Conservation (phyloP, 2,329 filamentous ascomycete genomes). For the Colletotrichum tofieldiae region DNA sequence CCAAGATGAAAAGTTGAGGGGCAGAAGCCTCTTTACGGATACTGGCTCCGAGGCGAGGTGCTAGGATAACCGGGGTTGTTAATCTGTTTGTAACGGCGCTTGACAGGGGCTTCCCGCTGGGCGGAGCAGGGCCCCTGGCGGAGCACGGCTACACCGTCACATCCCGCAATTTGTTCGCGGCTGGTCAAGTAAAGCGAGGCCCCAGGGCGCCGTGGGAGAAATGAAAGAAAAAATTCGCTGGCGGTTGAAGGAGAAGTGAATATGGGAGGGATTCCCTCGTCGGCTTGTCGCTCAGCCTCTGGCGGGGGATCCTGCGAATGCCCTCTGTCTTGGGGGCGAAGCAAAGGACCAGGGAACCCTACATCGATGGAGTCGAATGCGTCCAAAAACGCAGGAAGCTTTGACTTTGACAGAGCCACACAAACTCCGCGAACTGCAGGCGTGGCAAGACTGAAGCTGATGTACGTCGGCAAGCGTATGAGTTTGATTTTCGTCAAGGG, state of each 20-base stretch:
- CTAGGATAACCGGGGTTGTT: conserved; percentile 37
- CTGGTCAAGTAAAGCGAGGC: conserved; percentile 13
- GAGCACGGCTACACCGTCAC: conserved; percentile 32
- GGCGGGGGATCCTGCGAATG: conserved; percentile 10
- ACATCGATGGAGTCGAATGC: conserved; percentile 4
- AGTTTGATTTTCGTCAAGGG: conserved; percentile 6
- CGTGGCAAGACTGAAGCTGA: conserved; percentile 4
- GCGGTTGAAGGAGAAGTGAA: conserved; percentile 1
- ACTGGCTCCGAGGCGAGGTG: conserved; percentile 25
- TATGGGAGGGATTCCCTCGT: conserved; percentile 10
- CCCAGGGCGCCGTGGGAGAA: not conserved
- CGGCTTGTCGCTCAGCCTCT: conserved; percentile 22
- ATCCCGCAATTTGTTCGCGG: conserved; percentile 42
- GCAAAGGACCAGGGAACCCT: conserved; percentile 16
- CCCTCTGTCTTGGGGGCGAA: conserved; percentile 10
- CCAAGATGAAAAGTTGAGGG: not conserved
- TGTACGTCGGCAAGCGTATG: not conserved
- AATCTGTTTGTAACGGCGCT: conserved; percentile 44
- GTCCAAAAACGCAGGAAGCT: conserved; percentile 25
- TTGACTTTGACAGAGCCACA: conserved; percentile 21
- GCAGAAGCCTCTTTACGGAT: conserved; percentile 33
- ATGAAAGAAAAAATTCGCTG: conserved; percentile 7
- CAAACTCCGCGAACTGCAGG: conserved; percentile 26
- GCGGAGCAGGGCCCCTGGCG: conserved; percentile 12
- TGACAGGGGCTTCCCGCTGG: conserved; percentile 37